Evolutionary conservation across 1,284 basidiomycete species (phyloP), one percentile per base, ranked within the genome.

Genomic region (Ganoderma resinaceum): DNA sequence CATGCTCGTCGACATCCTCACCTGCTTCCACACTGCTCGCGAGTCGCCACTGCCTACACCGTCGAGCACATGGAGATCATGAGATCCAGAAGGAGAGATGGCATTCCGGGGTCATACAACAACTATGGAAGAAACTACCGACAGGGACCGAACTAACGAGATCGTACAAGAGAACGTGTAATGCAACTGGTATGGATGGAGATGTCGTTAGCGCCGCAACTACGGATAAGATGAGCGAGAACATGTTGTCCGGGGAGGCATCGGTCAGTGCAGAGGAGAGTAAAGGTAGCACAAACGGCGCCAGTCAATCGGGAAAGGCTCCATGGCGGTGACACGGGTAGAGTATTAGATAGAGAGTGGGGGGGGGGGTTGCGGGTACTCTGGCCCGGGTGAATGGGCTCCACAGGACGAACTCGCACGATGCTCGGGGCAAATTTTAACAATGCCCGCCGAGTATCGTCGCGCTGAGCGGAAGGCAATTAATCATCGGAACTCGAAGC

Each of bases 401-500:
- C 43, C 60, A 40, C 18, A 55, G 53, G 35, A 58, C 63, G 52
- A 52, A 63, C 53, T 26, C 40, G 62, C 62, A 33, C 60, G 31
- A 52, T 35, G 53, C 66, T 61, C 55, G 59, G 40, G 29, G 46
- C 70, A 70, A 65, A 71, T 73, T 74, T 74, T 72, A 63, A 66
- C 65, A 46, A 43, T 43, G 55, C 62, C 33, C 43, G 64, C 52
- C 68, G 33, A 62, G 52, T 38, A 60, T 62, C 65, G 31, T 38
- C 35, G 23, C 35, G 37, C 23, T 49, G 46, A 49, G 26, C 23
- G 7, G 42, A 14, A 53, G 73, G 29, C 35, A 74, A 46, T n/a
- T 35, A 7, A 66, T 80, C 74, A 84, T 72, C 83, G 79, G 77
- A 84, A 82, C 75, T 84, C 83, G 67, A 83, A 84, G 70, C 78